Percentiles rank a stretch among this genome's conserved stretches.
Conservation (phyloP, 2,329 filamentous ascomycete species). For the Colletotrichum navitas region DNA sequence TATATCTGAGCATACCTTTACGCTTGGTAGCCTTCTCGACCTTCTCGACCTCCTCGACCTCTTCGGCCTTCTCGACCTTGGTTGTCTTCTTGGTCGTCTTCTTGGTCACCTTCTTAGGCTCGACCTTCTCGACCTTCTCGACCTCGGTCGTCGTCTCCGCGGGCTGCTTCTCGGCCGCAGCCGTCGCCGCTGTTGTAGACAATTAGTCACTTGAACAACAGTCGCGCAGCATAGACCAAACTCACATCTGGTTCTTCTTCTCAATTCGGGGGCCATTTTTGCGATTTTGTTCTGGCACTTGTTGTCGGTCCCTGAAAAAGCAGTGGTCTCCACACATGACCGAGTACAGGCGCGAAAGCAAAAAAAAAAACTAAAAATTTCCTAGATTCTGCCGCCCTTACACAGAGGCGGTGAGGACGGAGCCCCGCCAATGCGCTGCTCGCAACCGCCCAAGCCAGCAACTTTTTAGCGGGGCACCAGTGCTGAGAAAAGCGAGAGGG, state of each 20-base stretch:
- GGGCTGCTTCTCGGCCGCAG: constrained; percentile 53
- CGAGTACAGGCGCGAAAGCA: constrained; percentile 41
- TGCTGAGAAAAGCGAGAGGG: constrained; percentile 12
- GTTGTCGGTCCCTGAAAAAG: constrained; percentile 29
- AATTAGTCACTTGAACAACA: background rate
- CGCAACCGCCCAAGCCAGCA: constrained; percentile 14
- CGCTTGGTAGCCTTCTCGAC: constrained; percentile 50
- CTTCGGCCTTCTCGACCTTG: constrained; percentile 17
- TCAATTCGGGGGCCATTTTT: constrained; percentile 61
- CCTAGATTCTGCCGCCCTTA: constrained; percentile 41
- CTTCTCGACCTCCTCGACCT: constrained; percentile 48
- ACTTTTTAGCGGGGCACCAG: constrained; percentile 23
- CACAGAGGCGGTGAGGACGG: constrained; percentile 34
- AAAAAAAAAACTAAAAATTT: constrained; percentile 49
- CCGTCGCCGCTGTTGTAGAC: constrained; percentile 46
- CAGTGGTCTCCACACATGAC: constrained; percentile 7
- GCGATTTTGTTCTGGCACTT: constrained; percentile 22
- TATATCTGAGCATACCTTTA: constrained; percentile 50
- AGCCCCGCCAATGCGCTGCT: constrained; percentile 27
- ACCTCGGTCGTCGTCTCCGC: constrained; percentile 43
- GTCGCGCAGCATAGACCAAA: background rate
- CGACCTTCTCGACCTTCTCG: constrained; percentile 49
- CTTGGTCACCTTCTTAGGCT: constrained; percentile 49
- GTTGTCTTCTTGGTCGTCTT: constrained; percentile 49
- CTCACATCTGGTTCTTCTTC: constrained; percentile 52